Evolutionary conservation across 495 filamentous ascomycete species (phyloP).

Genomic region (Penicillium macrosclerotiorum): DNA sequence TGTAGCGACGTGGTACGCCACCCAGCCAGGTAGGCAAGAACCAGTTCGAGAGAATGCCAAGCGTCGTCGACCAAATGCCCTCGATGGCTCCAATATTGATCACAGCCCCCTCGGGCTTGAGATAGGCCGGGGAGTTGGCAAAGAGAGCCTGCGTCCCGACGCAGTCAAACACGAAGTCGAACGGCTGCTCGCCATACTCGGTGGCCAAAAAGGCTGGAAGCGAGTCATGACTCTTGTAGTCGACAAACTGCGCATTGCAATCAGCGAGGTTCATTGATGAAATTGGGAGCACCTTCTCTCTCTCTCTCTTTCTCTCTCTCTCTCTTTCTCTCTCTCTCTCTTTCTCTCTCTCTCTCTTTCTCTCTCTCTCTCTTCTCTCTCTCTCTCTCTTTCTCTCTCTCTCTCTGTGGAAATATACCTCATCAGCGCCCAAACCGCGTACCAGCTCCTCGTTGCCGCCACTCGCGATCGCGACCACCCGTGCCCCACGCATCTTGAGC

Average conservation of each 20-base stretch:
- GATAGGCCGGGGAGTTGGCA: slow-evolving; percentile 26
- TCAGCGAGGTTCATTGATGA: too few species aligned
- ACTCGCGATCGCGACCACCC: slow-evolving; percentile 24
- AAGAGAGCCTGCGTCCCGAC: slow-evolving; percentile 35
- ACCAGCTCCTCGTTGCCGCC: slow-evolving; percentile 25
- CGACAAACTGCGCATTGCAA: slow-evolving; percentile 28
- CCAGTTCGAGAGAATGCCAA: slow-evolving; percentile 29
- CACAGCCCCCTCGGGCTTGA: slow-evolving; percentile 35
- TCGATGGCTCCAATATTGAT: slow-evolving; percentile 34
- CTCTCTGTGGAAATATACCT: slow-evolving; percentile 19
- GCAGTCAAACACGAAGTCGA: slow-evolving; percentile 41
- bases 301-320: too few species aligned
- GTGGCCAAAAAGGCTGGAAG: slow-evolving; percentile 24
- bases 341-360: too few species aligned
- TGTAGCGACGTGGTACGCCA: slow-evolving; percentile 33
- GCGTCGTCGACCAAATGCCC: slow-evolving; percentile 16
- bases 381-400: too few species aligned
- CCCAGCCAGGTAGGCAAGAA: slow-evolving; percentile 33
- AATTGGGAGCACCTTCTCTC: too few species aligned
- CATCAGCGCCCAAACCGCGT: slow-evolving; percentile 20
- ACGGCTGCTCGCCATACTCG: slow-evolving; percentile 23
- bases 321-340: too few species aligned
- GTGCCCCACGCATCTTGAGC: slow-evolving; percentile 22
- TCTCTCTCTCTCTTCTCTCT: too few species aligned
- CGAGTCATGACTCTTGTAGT: slow-evolving; percentile 27